Percentiles rank a stretch among this genome's conserved stretches.
phyloP scores from a whole-genome alignment of 495 filamentous ascomycete genomes.

The Neurospora discreta region DNA sequence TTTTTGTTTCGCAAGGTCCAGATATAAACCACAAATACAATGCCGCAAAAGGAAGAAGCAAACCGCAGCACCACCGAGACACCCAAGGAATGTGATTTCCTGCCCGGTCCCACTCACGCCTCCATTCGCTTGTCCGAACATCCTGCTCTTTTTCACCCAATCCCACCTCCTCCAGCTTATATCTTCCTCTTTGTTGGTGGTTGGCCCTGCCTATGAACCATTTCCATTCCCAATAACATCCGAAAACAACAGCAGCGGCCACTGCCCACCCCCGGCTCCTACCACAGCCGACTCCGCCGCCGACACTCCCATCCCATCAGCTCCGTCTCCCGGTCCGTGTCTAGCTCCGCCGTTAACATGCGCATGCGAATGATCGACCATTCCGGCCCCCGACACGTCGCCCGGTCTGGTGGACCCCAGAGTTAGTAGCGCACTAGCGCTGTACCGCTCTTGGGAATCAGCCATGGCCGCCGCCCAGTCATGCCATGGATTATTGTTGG shows the following conservation, averaged over 20 bases:
- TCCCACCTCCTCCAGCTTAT: neutral
- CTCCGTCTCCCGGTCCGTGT: neutral
- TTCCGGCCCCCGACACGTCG: constrained; percentile 1
- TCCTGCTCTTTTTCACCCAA: neutral
- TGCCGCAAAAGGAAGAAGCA: neutral
- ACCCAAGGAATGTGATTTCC: too few species aligned
- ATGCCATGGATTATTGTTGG: constrained; percentile 28
- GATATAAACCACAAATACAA: neutral
- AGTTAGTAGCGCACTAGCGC: constrained; percentile 31
- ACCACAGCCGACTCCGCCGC: neutral
- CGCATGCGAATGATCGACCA: constrained; percentile 4
- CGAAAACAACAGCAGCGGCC: constrained; percentile 20
- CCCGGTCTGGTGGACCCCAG: constrained; percentile 19
- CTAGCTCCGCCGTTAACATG: constrained; percentile 1
- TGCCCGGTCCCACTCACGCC: neutral
- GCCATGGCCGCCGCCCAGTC: constrained; percentile 38
- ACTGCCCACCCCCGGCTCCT: constrained; percentile 8
- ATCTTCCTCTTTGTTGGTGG: neutral
- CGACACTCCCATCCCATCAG: constrained; percentile 5
- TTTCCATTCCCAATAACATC: constrained; percentile 8
- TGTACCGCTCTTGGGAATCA: constrained; percentile 34
- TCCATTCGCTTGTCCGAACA: neutral
- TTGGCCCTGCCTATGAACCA: neutral
- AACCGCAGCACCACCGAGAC: neutral
- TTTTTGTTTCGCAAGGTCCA: neutral